These are phyloP conservation scores for Tylopilus orsonianus DNA, from an alignment of 1,284 basidiomycete genomes.

Conservation along the genomic window DNA sequence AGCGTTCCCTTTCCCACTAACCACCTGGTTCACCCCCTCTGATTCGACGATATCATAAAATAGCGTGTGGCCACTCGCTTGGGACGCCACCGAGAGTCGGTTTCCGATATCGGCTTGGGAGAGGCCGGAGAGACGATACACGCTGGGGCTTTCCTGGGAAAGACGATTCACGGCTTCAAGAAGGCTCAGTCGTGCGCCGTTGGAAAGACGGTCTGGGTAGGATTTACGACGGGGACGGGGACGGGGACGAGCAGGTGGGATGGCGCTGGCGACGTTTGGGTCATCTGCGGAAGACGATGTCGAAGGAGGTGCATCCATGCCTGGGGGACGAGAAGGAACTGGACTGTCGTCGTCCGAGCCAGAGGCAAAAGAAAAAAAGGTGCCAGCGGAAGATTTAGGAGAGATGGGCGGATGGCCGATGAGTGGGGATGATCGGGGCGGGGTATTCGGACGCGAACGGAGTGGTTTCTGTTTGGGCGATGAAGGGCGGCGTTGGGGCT, in stretches of 20 bases:
- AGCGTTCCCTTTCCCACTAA: background rate
- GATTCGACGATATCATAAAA: constrained; percentile 25
- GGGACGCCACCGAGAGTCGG: constrained; percentile 25
- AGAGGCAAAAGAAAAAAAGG: constrained; percentile 27
- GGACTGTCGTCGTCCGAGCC: constrained; percentile 16
- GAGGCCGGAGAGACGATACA: constrained; percentile 14
- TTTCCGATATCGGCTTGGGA: constrained; percentile 13
- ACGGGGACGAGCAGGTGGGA: constrained; percentile 22
- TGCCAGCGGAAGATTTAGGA: constrained; percentile 30
- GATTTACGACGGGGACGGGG: constrained; percentile 23
- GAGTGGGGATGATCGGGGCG: constrained; percentile 20
- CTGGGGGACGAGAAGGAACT: background rate
- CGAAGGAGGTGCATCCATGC: background rate
- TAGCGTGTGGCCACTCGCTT: constrained; percentile 28
- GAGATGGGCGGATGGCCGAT: constrained; percentile 20
- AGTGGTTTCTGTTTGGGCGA: constrained; percentile 7
- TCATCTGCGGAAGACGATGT: background rate
- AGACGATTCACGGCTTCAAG: constrained; percentile 33
- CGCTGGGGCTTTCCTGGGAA: constrained; percentile 18
- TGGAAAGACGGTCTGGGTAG: constrained; percentile 29
- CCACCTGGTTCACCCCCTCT: constrained; percentile 5
- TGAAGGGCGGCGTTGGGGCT: constrained; percentile 8
- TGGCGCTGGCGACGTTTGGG: background rate
- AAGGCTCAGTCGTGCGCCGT: constrained; percentile 25
- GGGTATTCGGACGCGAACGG: constrained; percentile 21